These are phyloP conservation scores for Cladosporium cucumerinum DNA, from an alignment of 2,329 filamentous ascomycete species.

Conservation along the genomic window DNA sequence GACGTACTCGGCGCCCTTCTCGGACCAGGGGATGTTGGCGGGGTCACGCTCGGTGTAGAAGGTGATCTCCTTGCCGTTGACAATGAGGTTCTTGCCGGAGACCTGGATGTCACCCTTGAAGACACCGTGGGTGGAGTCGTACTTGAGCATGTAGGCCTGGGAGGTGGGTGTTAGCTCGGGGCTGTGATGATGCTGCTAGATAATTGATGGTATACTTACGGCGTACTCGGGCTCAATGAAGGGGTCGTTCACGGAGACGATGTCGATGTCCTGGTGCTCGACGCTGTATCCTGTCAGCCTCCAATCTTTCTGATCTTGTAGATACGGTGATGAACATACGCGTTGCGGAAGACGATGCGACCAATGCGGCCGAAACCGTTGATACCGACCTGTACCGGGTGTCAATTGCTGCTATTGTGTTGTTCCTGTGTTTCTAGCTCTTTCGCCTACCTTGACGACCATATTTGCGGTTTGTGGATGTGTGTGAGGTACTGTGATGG, in stretches of 20 bases:
- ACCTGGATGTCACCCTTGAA: constrained; percentile 90
- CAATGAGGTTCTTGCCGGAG: constrained; percentile 67
- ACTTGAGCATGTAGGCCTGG: constrained; percentile 99
- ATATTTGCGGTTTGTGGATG: constrained; percentile 33
- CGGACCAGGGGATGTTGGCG: constrained; percentile 80
- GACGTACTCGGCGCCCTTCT: constrained; percentile 86
- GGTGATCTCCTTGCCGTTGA: constrained; percentile 93
- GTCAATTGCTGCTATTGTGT: constrained; percentile 19
- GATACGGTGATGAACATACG: constrained; percentile 51
- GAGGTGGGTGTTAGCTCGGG: background rate
- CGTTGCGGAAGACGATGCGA: constrained; percentile 98
- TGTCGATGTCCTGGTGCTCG: constrained; percentile 82
- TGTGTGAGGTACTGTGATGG: constrained; percentile 17
- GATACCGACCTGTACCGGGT: constrained; percentile 77
- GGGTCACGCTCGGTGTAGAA: constrained; percentile 95
- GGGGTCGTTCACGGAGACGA: constrained; percentile 98
- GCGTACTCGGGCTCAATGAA: constrained; percentile 98
- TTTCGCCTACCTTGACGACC: constrained; percentile 45
- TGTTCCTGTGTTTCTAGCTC: background rate
- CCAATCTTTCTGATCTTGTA: background rate
- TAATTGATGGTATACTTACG: constrained; percentile 58
- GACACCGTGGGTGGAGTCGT: constrained; percentile 92
- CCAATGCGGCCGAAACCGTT: constrained; percentile 99
- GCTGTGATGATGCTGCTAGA: background rate
- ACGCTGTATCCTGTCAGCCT: constrained; percentile 48